Percentiles rank a stretch among this genome's conserved stretches.
Conservation (phyloP, 2,329 filamentous ascomycete species). For the Alternaria panax region DNA sequence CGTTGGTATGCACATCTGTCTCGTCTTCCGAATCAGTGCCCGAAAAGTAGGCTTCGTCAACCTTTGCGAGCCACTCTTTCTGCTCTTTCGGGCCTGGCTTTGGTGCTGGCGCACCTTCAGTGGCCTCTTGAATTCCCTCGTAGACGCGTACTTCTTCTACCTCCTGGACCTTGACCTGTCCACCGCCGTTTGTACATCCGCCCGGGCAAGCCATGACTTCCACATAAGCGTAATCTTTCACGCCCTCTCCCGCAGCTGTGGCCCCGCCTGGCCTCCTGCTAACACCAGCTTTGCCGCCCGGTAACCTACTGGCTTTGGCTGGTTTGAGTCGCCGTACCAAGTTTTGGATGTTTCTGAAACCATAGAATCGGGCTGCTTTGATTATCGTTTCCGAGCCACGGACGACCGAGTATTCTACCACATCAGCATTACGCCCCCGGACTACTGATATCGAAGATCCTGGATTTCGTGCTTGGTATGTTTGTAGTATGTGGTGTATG, state of each 20-base stretch:
- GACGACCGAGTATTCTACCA: slow-evolving; percentile 80
- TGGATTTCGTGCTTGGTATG: slow-evolving; percentile 73
- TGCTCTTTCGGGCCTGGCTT: slow-evolving; percentile 79
- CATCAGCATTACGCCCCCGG: slow-evolving; percentile 87
- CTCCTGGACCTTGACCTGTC: slow-evolving; percentile 91
- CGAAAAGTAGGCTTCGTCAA: slow-evolving; percentile 83
- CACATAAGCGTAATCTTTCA: slow-evolving; percentile 85
- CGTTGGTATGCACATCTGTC: slow-evolving; percentile 19
- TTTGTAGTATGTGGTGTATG: slow-evolving; percentile 81
- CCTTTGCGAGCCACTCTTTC: slow-evolving; percentile 67
- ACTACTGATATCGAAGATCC: slow-evolving; percentile 74
- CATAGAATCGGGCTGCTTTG: slow-evolving; percentile 81
- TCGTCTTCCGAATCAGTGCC: slow-evolving; percentile 59
- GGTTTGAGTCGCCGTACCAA: slow-evolving; percentile 92
- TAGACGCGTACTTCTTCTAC: slow-evolving; percentile 56
- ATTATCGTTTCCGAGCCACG: slow-evolving; percentile 54
- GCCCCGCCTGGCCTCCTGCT: slow-evolving; percentile 74
- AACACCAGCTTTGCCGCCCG: slow-evolving; percentile 43
- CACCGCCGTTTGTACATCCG: slow-evolving; percentile 97
- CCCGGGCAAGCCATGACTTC: slow-evolving; percentile 99
- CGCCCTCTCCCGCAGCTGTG: slow-evolving; percentile 65
- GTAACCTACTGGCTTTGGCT: slow-evolving; percentile 67
- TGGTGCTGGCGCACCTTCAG: slow-evolving; percentile 40
- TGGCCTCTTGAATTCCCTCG: slow-evolving; percentile 35
- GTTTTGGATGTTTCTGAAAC: slow-evolving; percentile 98